These are phyloP conservation scores for Boechera retrofracta DNA, from an alignment of 345 rosid species.

Conservation along the genomic window DNA sequence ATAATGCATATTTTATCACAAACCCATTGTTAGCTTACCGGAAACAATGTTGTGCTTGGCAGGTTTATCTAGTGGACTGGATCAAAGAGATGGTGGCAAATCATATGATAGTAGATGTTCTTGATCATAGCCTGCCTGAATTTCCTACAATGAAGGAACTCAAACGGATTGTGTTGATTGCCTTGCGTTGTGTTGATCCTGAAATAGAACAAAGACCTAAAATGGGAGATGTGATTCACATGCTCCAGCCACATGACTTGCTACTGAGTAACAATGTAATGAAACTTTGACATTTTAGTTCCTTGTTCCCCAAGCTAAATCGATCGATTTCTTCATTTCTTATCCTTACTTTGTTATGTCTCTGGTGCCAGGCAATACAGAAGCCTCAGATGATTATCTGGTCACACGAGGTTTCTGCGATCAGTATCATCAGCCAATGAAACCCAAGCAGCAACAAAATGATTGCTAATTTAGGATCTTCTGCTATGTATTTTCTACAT, in stretches of 20 bases:
- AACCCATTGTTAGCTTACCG: conserved; percentile 10
- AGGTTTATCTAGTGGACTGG: conserved; percentile 70
- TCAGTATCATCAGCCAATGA: conserved; percentile 39
- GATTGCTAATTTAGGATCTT: neutral
- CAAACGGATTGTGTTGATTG: conserved; percentile 63
- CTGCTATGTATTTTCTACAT: neutral
- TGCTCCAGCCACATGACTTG: conserved; percentile 77
- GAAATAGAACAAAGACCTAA: conserved; percentile 64
- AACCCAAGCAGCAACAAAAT: neutral
- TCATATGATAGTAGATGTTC: conserved; percentile 51
- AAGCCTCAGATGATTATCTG: conserved; percentile 37
- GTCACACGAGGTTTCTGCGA: conserved; percentile 24
- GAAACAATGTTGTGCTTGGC: conserved; percentile 24
- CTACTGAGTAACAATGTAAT: conserved; percentile 58
- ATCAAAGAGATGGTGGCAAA: conserved; percentile 67
- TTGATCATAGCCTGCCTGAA: conserved; percentile 66
- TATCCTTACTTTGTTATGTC: neutral
- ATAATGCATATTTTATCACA: neutral
- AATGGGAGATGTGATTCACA: conserved; percentile 77
- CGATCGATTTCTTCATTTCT: neutral
- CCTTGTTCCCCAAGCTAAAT: neutral
- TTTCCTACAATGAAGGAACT: conserved; percentile 64
- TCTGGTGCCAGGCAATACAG: conserved; percentile 44
- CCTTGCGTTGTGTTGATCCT: conserved; percentile 72
- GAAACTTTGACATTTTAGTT: conserved; percentile 28